Base-by-base conservation (phyloP, 345 rosid species). In the Eutrema yunnanense region DNA sequence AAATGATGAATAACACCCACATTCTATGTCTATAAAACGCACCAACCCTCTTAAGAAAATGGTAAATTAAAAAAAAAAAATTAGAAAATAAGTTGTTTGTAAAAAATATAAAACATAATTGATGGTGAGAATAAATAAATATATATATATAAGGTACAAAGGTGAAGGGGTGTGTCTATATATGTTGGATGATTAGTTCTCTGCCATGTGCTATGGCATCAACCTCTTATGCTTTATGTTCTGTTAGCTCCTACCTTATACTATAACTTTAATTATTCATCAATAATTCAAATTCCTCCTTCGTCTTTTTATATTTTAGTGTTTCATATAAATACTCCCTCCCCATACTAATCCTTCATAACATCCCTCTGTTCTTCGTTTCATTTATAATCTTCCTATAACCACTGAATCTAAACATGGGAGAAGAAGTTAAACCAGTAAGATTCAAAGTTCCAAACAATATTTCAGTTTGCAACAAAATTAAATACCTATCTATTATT, bases 391-490 rank as follows among this genome's bases (percentile, higher is more conserved):
- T 51, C 41, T 19, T 67, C 48, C 2, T 36, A 13, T 48, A 27
- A 60, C 41, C 27, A 51, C 29, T 51, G 10, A 38, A 9, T 66
- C 62, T 22, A 51, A 62, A 71, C 53, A 93, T 93, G 98, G 90
- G 91, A 9, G 95, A 86, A 73, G 94, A 89, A 81, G 83, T 80
- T 34, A 89, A 89, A 74, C 88, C 85, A 85, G 96, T 90, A 65
- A 72, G 76, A 9, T 48, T 49, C 27, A 38, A 37, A 40, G 19
- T 49, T 76, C 41, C 13, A 14, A 22, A 49, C 16, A 47, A 27
- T 54, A 63, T 46, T 29, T 44, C 12, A 46, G 2, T 9, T 32
- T 34, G 11, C 2, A 29, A 47, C 49, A 22, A 46, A 55, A 19
- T 19, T 19, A 19, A 40, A 26, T 8, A 55, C 8, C 3, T 48